Base-by-base conservation (phyloP, 768 basidiomycete species). In the Dacryopinax primogenitus region DNA sequence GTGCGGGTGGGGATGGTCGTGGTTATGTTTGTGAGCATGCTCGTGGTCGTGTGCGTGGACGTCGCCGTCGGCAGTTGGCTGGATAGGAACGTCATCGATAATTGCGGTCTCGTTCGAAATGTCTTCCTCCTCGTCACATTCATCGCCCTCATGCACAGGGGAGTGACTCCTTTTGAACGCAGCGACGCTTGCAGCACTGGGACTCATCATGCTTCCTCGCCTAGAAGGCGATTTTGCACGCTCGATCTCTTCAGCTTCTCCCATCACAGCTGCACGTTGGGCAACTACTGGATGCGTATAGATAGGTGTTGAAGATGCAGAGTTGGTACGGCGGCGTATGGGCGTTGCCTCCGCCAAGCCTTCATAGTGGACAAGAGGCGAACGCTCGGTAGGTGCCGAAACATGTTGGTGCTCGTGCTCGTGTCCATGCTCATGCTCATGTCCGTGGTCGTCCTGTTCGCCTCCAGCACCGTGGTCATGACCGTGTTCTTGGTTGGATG, bases 401-500 rank as follows among this genome's bases (percentile, higher is more conserved):
- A 32, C 26, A 28, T 15, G 67, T 15, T 69, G 70, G 67, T 70
- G 73, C 51, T 73, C 68, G 68, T 81, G 74, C 63, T 41, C 72
- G 66, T 68, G 65, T 63, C 58, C 69, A n/a, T n/a, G n/a, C 69
- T 71, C 69, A 69, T 79, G 79, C 2, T 79, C 72, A 65, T 84
- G 84, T 34, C 73, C 73, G 18, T 65, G 45, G 26, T 62, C 47
- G 63, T 67, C 41, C 62, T 74, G 71, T 2, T 44, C 66, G 34
- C 62, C 47, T 35, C 65, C 66, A 21, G 67, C 66, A 21, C 70
- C 72, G 72, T 91, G 90, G 2, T 81, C 79, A 72, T 85, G 85
- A 13, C 82, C 80, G 70, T 90, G 87, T 70, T 87, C 85, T 86
- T 67, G n/a, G 44, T 18, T 63, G 69, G 44, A 41, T n/a, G 26